A percentile compares a stretch with the other conserved stretches of the same genome.
phyloP scores from a whole-genome alignment of 495 filamentous ascomycete genomes.

The Penicillium subrubescens region DNA sequence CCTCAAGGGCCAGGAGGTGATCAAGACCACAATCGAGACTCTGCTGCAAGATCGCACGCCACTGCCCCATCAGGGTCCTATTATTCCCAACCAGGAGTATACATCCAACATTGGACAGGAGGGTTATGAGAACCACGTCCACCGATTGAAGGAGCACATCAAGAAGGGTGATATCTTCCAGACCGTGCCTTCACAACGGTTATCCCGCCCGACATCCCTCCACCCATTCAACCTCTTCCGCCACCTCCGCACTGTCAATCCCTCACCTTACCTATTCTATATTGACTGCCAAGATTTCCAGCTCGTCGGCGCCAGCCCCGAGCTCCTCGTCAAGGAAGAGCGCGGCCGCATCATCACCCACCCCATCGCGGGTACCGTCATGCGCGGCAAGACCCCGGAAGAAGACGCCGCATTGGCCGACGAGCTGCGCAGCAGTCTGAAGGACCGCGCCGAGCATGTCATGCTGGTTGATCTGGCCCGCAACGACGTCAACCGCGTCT shows the following conservation, averaged over 20 bases:
- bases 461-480: conserved; percentile 98
- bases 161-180: conserved; percentile 93
- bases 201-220: conserved; percentile 83
- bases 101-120: conserved; percentile 88
- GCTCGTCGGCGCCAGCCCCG: conserved; percentile 91
- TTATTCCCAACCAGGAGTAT: conserved; percentile 72
- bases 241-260: conserved; percentile 91
- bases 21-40: conserved; percentile 66
- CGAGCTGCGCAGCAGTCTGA: conserved; percentile 76
- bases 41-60: conserved; percentile 74
- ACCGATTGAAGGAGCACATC: conserved; percentile 81
- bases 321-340: conserved; percentile 90
- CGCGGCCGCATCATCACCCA: conserved; percentile 90
- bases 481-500: conserved; percentile 96
- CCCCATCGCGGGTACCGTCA: conserved; percentile 94
- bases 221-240: conserved; percentile 99
- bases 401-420: conserved; percentile 80
- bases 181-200: conserved; percentile 90
- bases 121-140: conserved; percentile 89
- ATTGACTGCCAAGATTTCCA: conserved; percentile 89
- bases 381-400: conserved; percentile 74
- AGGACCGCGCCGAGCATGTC: conserved; percentile 96
- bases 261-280: conserved; percentile 96
- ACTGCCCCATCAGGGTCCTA: conserved; percentile 73
- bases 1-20: conserved; percentile 58